These are phyloP conservation scores for Capronia coronata DNA, from an alignment of 2,329 filamentous ascomycete species.

Conservation along the genomic window DNA sequence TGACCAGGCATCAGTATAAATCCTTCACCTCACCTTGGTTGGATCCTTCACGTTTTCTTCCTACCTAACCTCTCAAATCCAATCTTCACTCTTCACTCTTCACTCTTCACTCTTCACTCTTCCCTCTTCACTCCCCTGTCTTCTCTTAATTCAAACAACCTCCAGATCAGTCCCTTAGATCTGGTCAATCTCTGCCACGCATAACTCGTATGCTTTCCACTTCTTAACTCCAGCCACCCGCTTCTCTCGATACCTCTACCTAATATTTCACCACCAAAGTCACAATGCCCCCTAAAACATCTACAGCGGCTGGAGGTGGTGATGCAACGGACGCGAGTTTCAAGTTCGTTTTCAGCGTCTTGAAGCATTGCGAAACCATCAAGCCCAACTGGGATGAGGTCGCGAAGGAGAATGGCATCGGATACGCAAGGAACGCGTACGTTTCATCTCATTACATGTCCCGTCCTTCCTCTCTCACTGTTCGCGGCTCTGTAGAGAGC, in stretches of 20 bases:
- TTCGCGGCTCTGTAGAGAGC: background rate
- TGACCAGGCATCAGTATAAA: background rate
- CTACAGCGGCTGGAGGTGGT: background rate
- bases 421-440: slow-evolving; percentile 19
- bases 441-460: background rate
- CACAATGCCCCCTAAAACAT: slow-evolving; percentile 12
- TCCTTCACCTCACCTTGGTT: too few relatives aligned
- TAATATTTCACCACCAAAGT: background rate
- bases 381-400: slow-evolving; percentile 20
- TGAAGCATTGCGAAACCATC: slow-evolving; percentile 16
- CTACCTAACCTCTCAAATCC: too few relatives aligned
- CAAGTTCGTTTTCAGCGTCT: slow-evolving; percentile 16
- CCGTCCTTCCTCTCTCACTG: background rate
- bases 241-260: too few relatives aligned
- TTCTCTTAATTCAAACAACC: background rate
- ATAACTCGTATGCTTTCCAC: background rate
- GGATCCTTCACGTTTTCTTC: too few relatives aligned
- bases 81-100: background rate
- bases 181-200: too few relatives aligned
- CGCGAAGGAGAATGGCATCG: slow-evolving; percentile 19
- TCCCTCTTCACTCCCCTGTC: background rate
- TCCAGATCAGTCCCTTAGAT: background rate
- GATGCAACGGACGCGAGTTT: slow-evolving; percentile 3
- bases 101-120: background rate
- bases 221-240: too few relatives aligned